phyloP scores from a whole-genome alignment of 345 rosid species.

The Euphorbia tirucalli region DNA sequence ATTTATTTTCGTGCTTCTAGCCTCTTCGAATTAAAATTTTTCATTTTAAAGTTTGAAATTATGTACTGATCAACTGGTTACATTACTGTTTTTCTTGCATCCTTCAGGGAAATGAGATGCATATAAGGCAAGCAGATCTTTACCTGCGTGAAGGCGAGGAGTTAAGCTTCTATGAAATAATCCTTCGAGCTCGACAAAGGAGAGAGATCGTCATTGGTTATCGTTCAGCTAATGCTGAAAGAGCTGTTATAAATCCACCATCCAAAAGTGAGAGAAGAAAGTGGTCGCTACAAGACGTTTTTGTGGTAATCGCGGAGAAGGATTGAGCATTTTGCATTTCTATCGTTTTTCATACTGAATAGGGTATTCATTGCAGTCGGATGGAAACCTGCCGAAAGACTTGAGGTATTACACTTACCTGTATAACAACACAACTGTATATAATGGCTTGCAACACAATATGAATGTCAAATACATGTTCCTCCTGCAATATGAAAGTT shows the following conservation, averaged over 20 bases:
- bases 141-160: slow-evolving; percentile 59
- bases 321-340: slow-evolving; percentile 31
- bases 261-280: slow-evolving; percentile 44
- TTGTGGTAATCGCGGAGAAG: slow-evolving; percentile 61
- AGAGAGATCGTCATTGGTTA: slow-evolving; percentile 68
- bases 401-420: not conserved
- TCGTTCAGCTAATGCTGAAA: slow-evolving; percentile 48
- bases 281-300: slow-evolving; percentile 54
- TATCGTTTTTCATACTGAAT: not conserved
- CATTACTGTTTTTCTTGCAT: not conserved
- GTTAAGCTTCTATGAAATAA: slow-evolving; percentile 57
- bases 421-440: not conserved
- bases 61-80: not conserved
- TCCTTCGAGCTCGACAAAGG: slow-evolving; percentile 54
- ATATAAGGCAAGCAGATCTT: slow-evolving; percentile 57
- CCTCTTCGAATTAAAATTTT: no score
- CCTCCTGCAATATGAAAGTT: not conserved
- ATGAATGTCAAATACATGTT: not conserved
- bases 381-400: not conserved
- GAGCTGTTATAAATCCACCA: slow-evolving; percentile 60
- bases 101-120: slow-evolving; percentile 69
- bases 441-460: not conserved
- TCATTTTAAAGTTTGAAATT: not conserved
- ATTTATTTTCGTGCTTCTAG: not conserved
- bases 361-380: not conserved